Percentiles rank a stretch among this genome's conserved stretches.
Conservation (phyloP, 2,329 filamentous ascomycete genomes). For the Curvularia spicifera region DNA sequence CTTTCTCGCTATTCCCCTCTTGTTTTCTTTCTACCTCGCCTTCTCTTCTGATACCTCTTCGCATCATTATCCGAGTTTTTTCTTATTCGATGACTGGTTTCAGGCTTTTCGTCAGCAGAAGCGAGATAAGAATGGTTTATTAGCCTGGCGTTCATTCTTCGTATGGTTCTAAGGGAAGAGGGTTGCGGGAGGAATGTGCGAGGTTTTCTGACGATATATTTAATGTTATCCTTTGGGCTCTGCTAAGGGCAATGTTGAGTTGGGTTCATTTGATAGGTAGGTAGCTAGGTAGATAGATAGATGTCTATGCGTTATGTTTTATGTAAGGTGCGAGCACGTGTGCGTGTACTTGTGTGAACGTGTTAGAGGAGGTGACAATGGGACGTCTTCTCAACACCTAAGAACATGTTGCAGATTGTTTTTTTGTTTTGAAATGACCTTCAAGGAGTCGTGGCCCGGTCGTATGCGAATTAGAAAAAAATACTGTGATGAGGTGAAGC, state of each 20-base stretch:
- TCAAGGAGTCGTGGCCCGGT: not conserved
- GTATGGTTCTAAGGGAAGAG: not conserved
- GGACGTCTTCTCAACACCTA: not conserved
- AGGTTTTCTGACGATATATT: not conserved
- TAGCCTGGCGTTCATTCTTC: constrained; percentile 1
- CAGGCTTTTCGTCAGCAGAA: not conserved
- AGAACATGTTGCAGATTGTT: not conserved
- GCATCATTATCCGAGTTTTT: constrained; percentile 7
- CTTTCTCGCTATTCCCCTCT: not conserved
- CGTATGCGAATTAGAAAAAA: not conserved
- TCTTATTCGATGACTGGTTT: not conserved
- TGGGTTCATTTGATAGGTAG: not conserved
- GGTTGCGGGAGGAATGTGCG: not conserved
- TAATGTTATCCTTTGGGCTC: not conserved
- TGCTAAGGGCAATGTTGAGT: not conserved
- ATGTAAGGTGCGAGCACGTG: not conserved
- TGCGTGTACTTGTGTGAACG: not conserved
- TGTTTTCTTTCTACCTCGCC: not conserved
- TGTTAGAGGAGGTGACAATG: not conserved
- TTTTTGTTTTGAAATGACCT: not conserved
- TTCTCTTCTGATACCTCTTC: constrained; percentile 24
- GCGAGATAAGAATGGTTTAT: not conserved
- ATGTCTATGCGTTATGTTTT: not conserved
- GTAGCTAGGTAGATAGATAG: not conserved
- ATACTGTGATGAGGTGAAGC: not conserved